Evolutionary conservation across 768 basidiomycete genomes (phyloP).

Genomic region (Hortiboletus campestris): DNA sequence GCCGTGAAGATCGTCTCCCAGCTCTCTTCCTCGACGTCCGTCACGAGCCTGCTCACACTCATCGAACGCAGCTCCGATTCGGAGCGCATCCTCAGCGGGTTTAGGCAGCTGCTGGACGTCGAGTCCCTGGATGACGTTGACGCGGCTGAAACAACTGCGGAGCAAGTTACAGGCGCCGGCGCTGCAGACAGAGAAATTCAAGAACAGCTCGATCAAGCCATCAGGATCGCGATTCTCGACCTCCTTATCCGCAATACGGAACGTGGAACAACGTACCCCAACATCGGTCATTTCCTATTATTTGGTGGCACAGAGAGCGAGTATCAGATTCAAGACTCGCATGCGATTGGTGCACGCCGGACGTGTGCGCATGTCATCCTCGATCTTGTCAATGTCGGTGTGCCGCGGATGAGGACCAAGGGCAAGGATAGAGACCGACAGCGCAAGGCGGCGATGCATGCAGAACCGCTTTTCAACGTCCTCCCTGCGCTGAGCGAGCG

Average conservation of each 20-base stretch:
- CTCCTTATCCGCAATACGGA: slow-evolving; percentile 77
- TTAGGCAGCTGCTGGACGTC: slow-evolving; percentile 59
- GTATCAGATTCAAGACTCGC: slow-evolving; percentile 73
- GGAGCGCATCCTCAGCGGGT: slow-evolving; percentile 80
- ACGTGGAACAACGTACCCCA: slow-evolving; percentile 69
- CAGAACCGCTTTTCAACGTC: slow-evolving; percentile 55
- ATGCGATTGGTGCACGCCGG: slow-evolving; percentile 63
- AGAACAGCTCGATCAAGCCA: slow-evolving; percentile 60
- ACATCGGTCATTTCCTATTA: slow-evolving; percentile 83
- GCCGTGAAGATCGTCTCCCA: slow-evolving; percentile 73
- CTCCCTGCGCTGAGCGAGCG: slow-evolving; percentile 83
- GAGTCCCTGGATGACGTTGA: slow-evolving; percentile 64
- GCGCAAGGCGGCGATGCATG: slow-evolving; percentile 27
- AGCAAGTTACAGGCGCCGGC: slow-evolving; percentile 70
- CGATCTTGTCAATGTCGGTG: slow-evolving; percentile 69
- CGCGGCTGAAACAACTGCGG: slow-evolving; percentile 56
- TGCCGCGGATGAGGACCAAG: slow-evolving; percentile 54
- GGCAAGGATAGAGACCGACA: slow-evolving; percentile 33
- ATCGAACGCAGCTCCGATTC: slow-evolving; percentile 82
- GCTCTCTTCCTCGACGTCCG: slow-evolving; percentile 64
- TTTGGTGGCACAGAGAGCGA: slow-evolving; percentile 64
- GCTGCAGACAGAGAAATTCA: slow-evolving; percentile 52
- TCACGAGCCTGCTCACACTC: slow-evolving; percentile 73
- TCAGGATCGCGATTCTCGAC: slow-evolving; percentile 74
- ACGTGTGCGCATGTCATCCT: slow-evolving; percentile 83